phyloP scores from a whole-genome alignment of 2,329 filamentous ascomycete genomes.

The Trichoderma semiorbis region DNA sequence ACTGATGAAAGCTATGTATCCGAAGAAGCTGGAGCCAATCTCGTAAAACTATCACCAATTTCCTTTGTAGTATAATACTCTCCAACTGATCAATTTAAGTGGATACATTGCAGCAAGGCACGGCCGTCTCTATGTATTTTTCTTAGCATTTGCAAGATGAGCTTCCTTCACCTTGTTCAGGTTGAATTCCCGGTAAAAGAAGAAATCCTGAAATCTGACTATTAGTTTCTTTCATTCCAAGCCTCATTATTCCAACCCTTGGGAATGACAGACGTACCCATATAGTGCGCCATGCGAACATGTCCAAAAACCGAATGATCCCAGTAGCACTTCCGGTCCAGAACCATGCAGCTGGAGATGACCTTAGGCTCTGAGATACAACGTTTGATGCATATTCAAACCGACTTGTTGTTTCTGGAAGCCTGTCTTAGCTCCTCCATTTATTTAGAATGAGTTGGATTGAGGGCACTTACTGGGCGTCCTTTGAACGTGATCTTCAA shows the following conservation, averaged over 20 bases:
- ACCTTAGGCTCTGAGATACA: conserved; percentile 21
- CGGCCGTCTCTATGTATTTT: not conserved
- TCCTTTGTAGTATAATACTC: not conserved
- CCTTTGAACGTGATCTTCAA: not conserved
- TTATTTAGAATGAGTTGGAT: not conserved
- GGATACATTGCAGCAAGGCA: not conserved
- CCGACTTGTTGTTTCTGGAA: not conserved
- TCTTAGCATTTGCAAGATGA: not conserved
- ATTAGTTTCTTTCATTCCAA: not conserved
- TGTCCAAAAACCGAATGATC: conserved; percentile 1
- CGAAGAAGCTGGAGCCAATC: not conserved
- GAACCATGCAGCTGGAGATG: conserved; percentile 24
- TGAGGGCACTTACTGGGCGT: not conserved
- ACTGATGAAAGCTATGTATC: not conserved
- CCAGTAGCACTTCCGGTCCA: conserved; percentile 6
- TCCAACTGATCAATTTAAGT: not conserved
- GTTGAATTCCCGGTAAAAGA: conserved; percentile 12
- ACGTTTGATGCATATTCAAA: conserved; percentile 18
- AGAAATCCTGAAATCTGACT: not conserved
- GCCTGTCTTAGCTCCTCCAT: not conserved
- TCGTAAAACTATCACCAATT: not conserved
- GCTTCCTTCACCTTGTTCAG: not conserved
- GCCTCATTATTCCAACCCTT: not conserved
- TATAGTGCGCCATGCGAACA: conserved; percentile 8
- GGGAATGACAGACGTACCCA: not conserved